Conservation (phyloP, 2,329 filamentous ascomycete species). For the Aspergillus tanneri region DNA sequence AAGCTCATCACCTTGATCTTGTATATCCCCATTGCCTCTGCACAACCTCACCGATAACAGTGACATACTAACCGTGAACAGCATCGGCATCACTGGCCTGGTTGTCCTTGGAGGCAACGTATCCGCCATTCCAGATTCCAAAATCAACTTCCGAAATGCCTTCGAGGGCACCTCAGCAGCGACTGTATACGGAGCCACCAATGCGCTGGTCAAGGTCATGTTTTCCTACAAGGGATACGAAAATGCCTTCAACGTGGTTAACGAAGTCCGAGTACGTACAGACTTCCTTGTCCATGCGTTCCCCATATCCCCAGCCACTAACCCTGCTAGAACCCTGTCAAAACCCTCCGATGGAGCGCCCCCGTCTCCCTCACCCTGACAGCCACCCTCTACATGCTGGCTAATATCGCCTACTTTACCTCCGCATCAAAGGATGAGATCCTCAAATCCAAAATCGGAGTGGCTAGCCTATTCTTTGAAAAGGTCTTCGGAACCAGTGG, state of each 20-base stretch:
- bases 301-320: not conserved
- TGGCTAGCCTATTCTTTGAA: conserved; percentile 60
- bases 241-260: conserved; percentile 63
- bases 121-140: conserved; percentile 50
- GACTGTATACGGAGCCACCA: conserved; percentile 52
- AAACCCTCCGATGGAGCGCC: conserved; percentile 53
- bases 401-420: conserved; percentile 62
- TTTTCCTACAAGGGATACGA: conserved; percentile 59
- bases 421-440: conserved; percentile 57
- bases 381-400: conserved; percentile 57
- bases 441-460: conserved; percentile 53
- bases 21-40: conserved; percentile 24
- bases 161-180: conserved; percentile 52
- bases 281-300: not conserved
- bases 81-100: conserved; percentile 59
- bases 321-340: conserved; percentile 52
- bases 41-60: not conserved
- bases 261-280: conserved; percentile 53
- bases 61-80: conserved; percentile 5
- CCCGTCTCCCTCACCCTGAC: conserved; percentile 53
- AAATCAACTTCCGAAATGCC: conserved; percentile 55
- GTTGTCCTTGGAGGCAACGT: conserved; percentile 61
- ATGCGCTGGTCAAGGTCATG: conserved; percentile 58
- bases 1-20: conserved; percentile 65
- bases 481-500: conserved; percentile 55